A percentile compares a stretch with the other conserved stretches of the same genome.
These are phyloP conservation scores for Boletus holoroseus DNA, from an alignment of 1,284 basidiomycete species.

Conservation along the genomic window DNA sequence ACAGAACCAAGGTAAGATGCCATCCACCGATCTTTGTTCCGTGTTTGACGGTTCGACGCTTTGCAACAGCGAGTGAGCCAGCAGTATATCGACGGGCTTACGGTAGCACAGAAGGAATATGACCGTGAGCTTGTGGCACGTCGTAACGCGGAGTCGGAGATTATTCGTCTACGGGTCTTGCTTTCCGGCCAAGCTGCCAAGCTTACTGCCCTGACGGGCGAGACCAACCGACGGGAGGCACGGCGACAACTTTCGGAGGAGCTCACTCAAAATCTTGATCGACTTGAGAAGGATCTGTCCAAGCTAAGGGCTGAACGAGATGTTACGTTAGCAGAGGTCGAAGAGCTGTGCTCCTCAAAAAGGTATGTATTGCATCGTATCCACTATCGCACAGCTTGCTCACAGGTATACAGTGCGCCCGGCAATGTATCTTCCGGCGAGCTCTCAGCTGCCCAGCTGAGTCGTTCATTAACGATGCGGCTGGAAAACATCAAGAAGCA, in stretches of 20 bases:
- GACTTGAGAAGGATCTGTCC: conserved; percentile 81
- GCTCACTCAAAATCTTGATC: conserved; percentile 69
- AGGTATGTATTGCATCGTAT: conserved; percentile 40
- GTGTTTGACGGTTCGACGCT: conserved; percentile 3
- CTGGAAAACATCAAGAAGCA: conserved; percentile 85
- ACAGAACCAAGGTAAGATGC: conserved; percentile 71
- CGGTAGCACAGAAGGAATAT: conserved; percentile 89
- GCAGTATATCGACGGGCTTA: conserved; percentile 87
- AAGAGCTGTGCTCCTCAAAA: conserved; percentile 75
- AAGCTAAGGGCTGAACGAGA: conserved; percentile 87
- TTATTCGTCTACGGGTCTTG: conserved; percentile 77
- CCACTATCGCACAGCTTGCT: conserved; percentile 18
- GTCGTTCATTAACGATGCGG: conserved; percentile 77
- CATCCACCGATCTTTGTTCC: background rate
- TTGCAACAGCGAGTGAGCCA: conserved; percentile 70
- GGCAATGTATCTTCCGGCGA: conserved; percentile 34
- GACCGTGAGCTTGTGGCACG: conserved; percentile 84
- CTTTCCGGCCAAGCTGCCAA: conserved; percentile 87
- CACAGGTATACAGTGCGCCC: conserved; percentile 21
- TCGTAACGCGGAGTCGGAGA: conserved; percentile 87
- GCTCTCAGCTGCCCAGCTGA: conserved; percentile 47
- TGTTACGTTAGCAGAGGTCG: conserved; percentile 87
- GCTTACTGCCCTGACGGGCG: conserved; percentile 76
- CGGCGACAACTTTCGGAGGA: conserved; percentile 78
- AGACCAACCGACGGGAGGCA: conserved; percentile 70